Evolutionary conservation across 768 basidiomycete genomes (phyloP), one percentile per base, ranked within the genome.

Genomic region (Tricholoma matsutake): DNA sequence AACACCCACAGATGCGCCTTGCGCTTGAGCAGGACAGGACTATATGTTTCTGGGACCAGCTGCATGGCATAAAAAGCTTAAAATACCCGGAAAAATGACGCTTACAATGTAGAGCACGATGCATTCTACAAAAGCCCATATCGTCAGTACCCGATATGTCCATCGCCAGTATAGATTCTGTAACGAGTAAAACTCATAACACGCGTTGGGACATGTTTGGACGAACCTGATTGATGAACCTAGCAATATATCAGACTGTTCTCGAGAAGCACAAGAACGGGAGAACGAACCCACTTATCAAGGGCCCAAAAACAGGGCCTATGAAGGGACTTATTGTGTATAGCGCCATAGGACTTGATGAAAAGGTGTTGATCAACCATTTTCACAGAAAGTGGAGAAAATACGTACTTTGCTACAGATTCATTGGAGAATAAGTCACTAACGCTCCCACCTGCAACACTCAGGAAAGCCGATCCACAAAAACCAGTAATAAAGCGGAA

Each of bases 41-140:
- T 72, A 66, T 85, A 92, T 0, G 91, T 91, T 74, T 94, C 92
- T 1, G 89, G 89, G 0, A 90, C 83, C 35, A 88, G 67, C 83
- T 89, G 57, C 7, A 28, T 6, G 13, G 11, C 4, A 37, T 31
- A 60, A 16, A 54, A 58, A 29, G 47, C 16, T 45, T 22, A 6
- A 20, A 25, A 14, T 20, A 54, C 5, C n/a, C 45, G n/a, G n/a
- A n/a, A 34, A 22, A 18, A 29, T 7, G 11, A 13, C 16, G 71
- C 81, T 65, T 63, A 87, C 87, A 43, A 83, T 25, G 49, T 85
- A 66, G 9, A 94, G 72, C 0, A 82, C 73, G 6, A 81, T 51
- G 7, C 79, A 72, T 70, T 91, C 80, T 3, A 73, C 73, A 53
- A 82, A 84, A 0, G 82, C 77, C 92, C 92, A 94, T 20, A 89